Percentiles rank a stretch among this genome's conserved stretches.
These are phyloP conservation scores for Trichophyton schoenleinii DNA, from an alignment of 2,329 filamentous ascomycete genomes.

Conservation along the genomic window DNA sequence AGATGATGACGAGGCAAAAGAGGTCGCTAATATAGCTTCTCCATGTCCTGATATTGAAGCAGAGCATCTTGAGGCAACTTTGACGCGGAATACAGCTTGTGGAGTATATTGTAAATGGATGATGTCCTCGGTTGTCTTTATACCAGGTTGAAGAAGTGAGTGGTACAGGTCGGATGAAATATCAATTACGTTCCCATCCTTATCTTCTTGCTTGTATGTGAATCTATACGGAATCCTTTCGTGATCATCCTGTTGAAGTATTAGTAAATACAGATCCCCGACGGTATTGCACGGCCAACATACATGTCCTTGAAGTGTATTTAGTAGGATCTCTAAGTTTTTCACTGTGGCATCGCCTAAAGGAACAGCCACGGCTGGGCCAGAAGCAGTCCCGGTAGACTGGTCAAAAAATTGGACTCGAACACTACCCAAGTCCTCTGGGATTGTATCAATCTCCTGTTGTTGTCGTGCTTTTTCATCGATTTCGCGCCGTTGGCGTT, in stretches of 20 bases:
- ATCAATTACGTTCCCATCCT: constrained; percentile 31
- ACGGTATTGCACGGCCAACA: constrained; percentile 15
- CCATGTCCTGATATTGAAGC: constrained; percentile 83
- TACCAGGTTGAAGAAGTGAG: constrained; percentile 38
- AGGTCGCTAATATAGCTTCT: constrained; percentile 72
- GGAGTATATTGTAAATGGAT: constrained; percentile 56
- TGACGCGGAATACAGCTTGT: constrained; percentile 87
- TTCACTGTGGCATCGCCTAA: constrained; percentile 76
- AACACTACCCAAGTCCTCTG: constrained; percentile 60
- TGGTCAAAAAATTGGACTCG: constrained; percentile 81
- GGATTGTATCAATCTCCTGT: constrained; percentile 56
- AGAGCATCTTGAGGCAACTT: constrained; percentile 79
- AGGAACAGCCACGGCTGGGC: constrained; percentile 59
- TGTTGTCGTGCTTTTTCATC: constrained; percentile 60
- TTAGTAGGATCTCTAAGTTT: constrained; percentile 77
- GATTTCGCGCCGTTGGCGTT: constrained; percentile 67
- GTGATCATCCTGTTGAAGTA: constrained; percentile 33
- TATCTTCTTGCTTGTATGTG: constrained; percentile 40
- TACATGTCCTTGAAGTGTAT: constrained; percentile 68
- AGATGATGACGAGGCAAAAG: constrained; percentile 71
- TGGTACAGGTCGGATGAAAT: constrained; percentile 39
- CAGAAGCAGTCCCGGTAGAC: constrained; percentile 55
- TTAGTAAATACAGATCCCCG: background rate
- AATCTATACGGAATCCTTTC: constrained; percentile 56
- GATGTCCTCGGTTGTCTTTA: constrained; percentile 48